Evolutionary conservation across 352 stramenopile species (phyloP).

Genomic region (Phytophthora citrophthora): DNA sequence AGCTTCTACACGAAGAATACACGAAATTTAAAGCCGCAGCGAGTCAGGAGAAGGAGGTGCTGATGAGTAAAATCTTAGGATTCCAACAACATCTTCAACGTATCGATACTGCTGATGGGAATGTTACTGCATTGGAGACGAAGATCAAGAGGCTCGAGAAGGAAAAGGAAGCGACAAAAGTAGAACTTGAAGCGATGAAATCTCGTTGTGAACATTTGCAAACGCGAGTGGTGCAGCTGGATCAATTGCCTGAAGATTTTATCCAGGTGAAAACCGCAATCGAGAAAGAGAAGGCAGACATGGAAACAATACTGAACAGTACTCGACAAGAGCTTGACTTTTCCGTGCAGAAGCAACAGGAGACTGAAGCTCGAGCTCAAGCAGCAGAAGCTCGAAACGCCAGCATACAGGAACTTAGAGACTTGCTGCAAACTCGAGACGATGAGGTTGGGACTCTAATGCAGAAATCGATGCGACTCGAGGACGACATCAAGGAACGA

Average conservation of each 20-base stretch:
- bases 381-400: constrained; percentile 20
- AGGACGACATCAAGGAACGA: constrained; percentile 36
- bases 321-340: constrained; percentile 18
- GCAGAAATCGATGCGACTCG: constrained; percentile 44
- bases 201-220: constrained; percentile 20
- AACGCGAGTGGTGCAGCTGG: constrained; percentile 15
- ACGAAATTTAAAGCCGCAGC: constrained; percentile 46
- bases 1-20: constrained; percentile 56
- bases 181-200: constrained; percentile 12
- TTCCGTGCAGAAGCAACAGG: constrained; percentile 8
- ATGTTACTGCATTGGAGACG: constrained; percentile 41
- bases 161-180: constrained; percentile 38
- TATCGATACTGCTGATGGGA: constrained; percentile 28
- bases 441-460: constrained; percentile 60
- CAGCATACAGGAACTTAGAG: constrained; percentile 10
- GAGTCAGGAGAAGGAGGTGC: constrained; percentile 55
- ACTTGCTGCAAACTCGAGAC: constrained; percentile 38
- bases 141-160: constrained; percentile 37
- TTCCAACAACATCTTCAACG: constrained; percentile 61
- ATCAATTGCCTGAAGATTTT: constrained; percentile 28
- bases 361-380: constrained; percentile 7
- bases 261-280: constrained; percentile 33
- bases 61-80: constrained; percentile 65
- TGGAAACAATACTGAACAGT: constrained; percentile 17
- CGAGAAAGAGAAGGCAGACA: constrained; percentile 18